Conservation (phyloP, 2,329 filamentous ascomycete species). For the Aspergillus japonicus region DNA sequence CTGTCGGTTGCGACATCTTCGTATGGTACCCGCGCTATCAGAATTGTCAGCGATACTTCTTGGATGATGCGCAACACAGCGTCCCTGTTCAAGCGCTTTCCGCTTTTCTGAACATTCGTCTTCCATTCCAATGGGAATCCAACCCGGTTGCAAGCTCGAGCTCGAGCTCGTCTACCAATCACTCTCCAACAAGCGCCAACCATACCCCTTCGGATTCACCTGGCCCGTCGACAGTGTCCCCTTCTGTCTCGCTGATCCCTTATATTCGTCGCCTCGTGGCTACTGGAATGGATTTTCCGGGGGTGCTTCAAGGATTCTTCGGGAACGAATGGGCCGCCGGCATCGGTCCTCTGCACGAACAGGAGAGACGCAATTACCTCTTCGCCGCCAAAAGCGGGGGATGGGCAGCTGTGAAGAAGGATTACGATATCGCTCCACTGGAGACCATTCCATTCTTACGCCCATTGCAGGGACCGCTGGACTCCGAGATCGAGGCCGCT, state of each 20-base stretch:
- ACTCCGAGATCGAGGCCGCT: constrained; percentile 77
- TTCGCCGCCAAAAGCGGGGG: constrained; percentile 91
- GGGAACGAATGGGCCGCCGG: constrained; percentile 87
- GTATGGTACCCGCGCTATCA: constrained; percentile 92
- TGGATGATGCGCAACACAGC: constrained; percentile 85
- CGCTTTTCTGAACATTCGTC: constrained; percentile 84
- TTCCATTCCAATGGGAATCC: constrained; percentile 74
- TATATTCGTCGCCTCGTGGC: constrained; percentile 88
- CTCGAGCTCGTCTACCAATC: constrained; percentile 38
- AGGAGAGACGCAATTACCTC: constrained; percentile 88
- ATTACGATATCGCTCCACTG: constrained; percentile 82
- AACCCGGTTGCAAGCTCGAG: constrained; percentile 48
- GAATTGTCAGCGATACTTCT: constrained; percentile 85
- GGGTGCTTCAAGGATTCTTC: constrained; percentile 91
- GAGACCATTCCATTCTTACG: constrained; percentile 85
- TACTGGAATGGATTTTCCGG: constrained; percentile 83
- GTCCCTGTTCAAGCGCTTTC: constrained; percentile 81
- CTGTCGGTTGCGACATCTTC: constrained; percentile 59
- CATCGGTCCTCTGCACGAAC: constrained; percentile 78
- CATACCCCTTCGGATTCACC: constrained; percentile 33
- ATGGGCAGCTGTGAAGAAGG: constrained; percentile 84
- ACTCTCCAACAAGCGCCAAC: constrained; percentile 32
- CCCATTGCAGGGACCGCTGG: constrained; percentile 72
- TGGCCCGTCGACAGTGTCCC: constrained; percentile 18
- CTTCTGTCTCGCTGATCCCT: constrained; percentile 69